Evolutionary conservation across 2,329 filamentous ascomycete species (phyloP), one percentile per base, ranked within the genome.

Genomic region (Eutypa lata): DNA sequence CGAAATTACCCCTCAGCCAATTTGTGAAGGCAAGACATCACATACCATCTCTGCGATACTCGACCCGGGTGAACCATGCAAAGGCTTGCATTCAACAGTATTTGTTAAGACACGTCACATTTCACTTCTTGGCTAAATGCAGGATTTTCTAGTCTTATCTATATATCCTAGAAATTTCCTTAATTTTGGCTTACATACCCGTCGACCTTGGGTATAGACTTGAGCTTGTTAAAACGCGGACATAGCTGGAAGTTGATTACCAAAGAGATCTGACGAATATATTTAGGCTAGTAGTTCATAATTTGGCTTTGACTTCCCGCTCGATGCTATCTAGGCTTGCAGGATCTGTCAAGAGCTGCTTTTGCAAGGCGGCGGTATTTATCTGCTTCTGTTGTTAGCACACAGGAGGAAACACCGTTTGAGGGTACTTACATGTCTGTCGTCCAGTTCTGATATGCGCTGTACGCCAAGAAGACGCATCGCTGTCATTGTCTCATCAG

Each of bases 381-480:
- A 45, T 45, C 42, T 45, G 16, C 22, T 26, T 24, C 24, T 7
- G 6, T 10, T 26, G 8, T 45, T 45, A 45, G 13, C 22, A 21
- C 19, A 42, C 19, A 14, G 19, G 22, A 26, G 22, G 3, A 14
- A 7, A 2, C 14, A n/a, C 14, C 3, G n/a, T 19, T 45, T 13
- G 11, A 24, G 5, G 8, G 22, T n/a, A 57, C 61, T 56, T 53
- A 65, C 61, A 26, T 65, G 61, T 47, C 56, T 61, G n/a, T 49
- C 47, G 4, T 43, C 49, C 21, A 65, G 58, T 24, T 65, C 56
- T 11, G 58, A 55, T 24, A 61, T 55, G 8, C 49, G 51, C 28
- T 59, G 59, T 7, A 65, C 63, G 2, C 62, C 62, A 18, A 65
- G 57, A 16, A 65, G 42, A 31, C 60, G 61, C 62, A 65, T 65